Base-by-base conservation (phyloP, 83 land plant species). In the Picea abies region DNA sequence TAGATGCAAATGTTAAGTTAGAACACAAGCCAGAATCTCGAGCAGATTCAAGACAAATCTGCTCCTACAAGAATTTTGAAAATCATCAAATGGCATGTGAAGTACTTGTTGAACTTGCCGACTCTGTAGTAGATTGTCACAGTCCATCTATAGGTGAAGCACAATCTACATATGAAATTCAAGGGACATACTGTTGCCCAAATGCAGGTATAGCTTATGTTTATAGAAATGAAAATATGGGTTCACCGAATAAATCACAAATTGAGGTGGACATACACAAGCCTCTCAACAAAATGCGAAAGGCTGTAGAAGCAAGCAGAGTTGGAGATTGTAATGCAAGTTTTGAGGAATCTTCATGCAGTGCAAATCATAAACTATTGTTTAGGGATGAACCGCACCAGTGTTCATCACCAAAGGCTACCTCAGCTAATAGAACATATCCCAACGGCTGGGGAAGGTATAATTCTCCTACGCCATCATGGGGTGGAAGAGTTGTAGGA, bases 401-500 rank as follows among this genome's bases (percentile, higher is more conserved):
- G 29, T 88, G 85, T 78, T 90, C 94, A 78, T 89, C 93, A 76
- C 80, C 90, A 66, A 76, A 80, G 78, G 68, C 82, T 82, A 84
- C 87, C 19, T 85, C 91, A 32, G 52, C 83, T 37, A 72, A 63
- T 72, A 85, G 79, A 49, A 49, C 81, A 3, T 84, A 77, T 20
- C 68, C 88, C 9, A 88, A 69, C 86, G 90, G 88, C 64, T 90
- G 91, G 93, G 90, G 88, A 71, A 89, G 91, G 82, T 89, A 85
- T 80, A 82, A 82, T 79, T 72, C 90, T 78, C 76, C 79, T 47
- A 58, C 90, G 35, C 89, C 88, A 65, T 85, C 94, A 22, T 97
- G 98, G 95, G 97, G 97, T 88, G 95, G 96, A 71, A 90, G 97
- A 85, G 87, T 92, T 66, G 99, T 97, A n/a, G 92, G 92, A 9